Evolutionary conservation across 805 yeast genomes (phyloP).

Genomic region (Saccharomycopsis sp.): DNA sequence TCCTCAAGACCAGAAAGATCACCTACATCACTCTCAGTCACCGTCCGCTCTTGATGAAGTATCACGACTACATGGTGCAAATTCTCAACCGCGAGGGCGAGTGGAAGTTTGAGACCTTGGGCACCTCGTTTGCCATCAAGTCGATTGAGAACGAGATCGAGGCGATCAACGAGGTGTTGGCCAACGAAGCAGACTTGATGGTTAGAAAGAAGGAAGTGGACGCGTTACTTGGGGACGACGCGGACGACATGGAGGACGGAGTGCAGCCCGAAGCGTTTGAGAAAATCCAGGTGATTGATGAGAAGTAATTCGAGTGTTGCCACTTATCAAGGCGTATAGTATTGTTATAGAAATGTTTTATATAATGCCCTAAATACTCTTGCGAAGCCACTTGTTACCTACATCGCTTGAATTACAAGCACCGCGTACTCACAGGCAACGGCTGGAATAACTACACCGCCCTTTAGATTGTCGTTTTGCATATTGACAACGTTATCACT

Average conservation of each 20-base stretch:
- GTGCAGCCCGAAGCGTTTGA: background rate
- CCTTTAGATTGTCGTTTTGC: no score
- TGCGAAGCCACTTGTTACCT: no score
- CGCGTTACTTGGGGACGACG: constrained; percentile 24
- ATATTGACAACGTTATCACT: no score
- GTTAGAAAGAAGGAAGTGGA: constrained; percentile 51
- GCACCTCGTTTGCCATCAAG: constrained; percentile 55
- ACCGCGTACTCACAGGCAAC: no score
- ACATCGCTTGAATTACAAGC: no score
- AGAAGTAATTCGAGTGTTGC: background rate
- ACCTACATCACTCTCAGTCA: constrained; percentile 78
- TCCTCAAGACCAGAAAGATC: constrained; percentile 58
- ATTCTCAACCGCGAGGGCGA: constrained; percentile 46
- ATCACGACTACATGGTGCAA: constrained; percentile 70
- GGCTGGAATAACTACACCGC: no score
- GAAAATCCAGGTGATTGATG: background rate
- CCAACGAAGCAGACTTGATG: constrained; percentile 51
- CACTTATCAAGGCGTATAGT: background rate
- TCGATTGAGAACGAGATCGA: constrained; percentile 70
- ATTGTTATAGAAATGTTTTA: no score
- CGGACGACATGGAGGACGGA: constrained; percentile 10
- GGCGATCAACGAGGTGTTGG: constrained; percentile 50
- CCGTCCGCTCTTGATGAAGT: constrained; percentile 73
- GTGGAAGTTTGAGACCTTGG: constrained; percentile 57
- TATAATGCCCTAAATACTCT: no score